These are phyloP conservation scores for Neurospora sp. DNA, from an alignment of 495 filamentous ascomycete genomes.

Conservation along the genomic window DNA sequence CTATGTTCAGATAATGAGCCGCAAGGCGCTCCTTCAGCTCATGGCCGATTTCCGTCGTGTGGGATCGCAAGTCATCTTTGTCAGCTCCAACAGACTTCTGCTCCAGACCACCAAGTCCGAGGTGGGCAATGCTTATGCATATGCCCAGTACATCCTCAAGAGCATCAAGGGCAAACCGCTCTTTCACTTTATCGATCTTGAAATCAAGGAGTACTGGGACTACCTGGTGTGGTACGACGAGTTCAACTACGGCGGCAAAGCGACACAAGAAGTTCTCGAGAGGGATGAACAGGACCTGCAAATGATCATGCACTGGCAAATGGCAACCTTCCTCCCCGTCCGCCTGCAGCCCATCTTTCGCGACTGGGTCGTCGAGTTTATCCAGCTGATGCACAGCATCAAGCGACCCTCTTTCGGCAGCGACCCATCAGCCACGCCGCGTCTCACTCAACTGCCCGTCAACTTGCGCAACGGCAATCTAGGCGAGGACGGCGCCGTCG, in stretches of 20 bases:
- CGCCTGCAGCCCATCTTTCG: constrained; percentile 78
- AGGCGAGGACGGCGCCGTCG: constrained; percentile 40
- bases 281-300: constrained; percentile 76
- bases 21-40: constrained; percentile 89
- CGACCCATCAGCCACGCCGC: constrained; percentile 47
- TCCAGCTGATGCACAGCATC: constrained; percentile 81
- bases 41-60: constrained; percentile 96
- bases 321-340: constrained; percentile 73
- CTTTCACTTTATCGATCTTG: constrained; percentile 94
- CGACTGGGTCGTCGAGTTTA: constrained; percentile 89
- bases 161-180: constrained; percentile 89
- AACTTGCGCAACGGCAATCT: constrained; percentile 33
- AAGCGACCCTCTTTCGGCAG: constrained; percentile 52
- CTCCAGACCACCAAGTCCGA: constrained; percentile 95
- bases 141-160: constrained; percentile 93
- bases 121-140: constrained; percentile 94
- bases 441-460: constrained; percentile 68
- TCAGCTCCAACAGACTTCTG: constrained; percentile 76
- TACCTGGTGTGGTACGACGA: constrained; percentile 99
- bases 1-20: constrained; percentile 96
- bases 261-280: constrained; percentile 73
- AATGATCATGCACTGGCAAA: constrained; percentile 97
- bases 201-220: constrained; percentile 99
- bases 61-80: constrained; percentile 87
- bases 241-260: constrained; percentile 96